Base-by-base conservation (phyloP, 169 alveolate species). In the Cryptosporidium ryanae region DNA sequence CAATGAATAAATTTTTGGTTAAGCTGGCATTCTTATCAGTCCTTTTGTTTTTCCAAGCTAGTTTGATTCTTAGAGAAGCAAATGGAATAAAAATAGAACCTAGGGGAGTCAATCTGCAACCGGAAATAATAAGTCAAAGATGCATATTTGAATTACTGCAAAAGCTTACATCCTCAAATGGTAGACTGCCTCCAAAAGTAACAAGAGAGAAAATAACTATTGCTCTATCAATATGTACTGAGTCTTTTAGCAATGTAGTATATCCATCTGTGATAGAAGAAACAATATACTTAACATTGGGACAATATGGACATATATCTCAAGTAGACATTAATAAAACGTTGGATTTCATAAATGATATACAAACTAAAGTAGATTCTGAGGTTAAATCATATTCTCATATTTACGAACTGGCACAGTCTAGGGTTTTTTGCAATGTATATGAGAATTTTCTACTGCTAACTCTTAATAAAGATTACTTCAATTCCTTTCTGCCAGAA, bases 291-390 rank as follows among this genome's bases (percentile, higher is more conserved):
- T 57, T 76, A 12, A 76, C 84, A 44, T 27, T 76, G 31, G 84
- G 84, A 25, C 84, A 76, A 59, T 76, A 76, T 38, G 84, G 84
- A 2, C 64, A 76, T 21, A 29, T 55, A 8, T 31, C 57, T 8
- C 48, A 57, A 38, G 49, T 76, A n/a, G 70, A 76, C 38, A 18
- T 46, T 2, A 6, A 27, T 10, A 61, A 76, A 46, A 43, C 71
- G 23, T 27, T 76, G 17, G 70, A 82, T 18, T 71, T 91, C 48
- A n/a, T 87, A 5, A 82, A 34, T 82, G 90, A 84, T 13, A 46
- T 91, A 63, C 82, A 64, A 31, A 68, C 63, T 46, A 89, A 70
- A 32, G 68, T 68, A 27, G 52, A n/a, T 32, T 71, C 23, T 48
- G 59, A 71, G 29, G 82, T 81, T 66, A 38, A 66, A 17, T 63